These are phyloP conservation scores for Cephalotrichum gorgonifer DNA, from an alignment of 2,329 filamentous ascomycete species.

Conservation along the genomic window DNA sequence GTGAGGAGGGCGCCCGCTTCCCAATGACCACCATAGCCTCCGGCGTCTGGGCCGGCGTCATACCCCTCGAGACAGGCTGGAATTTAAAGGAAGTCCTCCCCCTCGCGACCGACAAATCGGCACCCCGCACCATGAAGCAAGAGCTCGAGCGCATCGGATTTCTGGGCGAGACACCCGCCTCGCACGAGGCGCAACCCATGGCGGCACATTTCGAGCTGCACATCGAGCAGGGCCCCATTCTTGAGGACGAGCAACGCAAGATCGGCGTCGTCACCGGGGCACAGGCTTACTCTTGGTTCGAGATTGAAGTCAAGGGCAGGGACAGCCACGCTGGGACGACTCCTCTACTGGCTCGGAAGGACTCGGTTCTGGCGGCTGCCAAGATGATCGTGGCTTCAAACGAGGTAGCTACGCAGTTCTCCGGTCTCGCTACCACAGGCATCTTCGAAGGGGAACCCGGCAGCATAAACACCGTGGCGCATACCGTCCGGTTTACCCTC, in stretches of 20 bases:
- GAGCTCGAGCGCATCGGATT: slow-evolving; percentile 64
- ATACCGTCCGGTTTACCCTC: no score
- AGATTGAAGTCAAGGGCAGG: slow-evolving; percentile 17
- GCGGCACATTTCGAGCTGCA: slow-evolving; percentile 76
- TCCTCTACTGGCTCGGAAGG: slow-evolving; percentile 18
- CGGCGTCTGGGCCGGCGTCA: slow-evolving; percentile 65
- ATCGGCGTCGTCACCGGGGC: slow-evolving; percentile 22
- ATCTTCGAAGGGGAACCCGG: slow-evolving; percentile 32
- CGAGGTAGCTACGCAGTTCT: slow-evolving; percentile 12
- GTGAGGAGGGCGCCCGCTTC: slow-evolving; percentile 74
- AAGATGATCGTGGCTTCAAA: slow-evolving; percentile 22
- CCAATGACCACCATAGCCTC: slow-evolving; percentile 65
- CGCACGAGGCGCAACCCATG: slow-evolving; percentile 35
- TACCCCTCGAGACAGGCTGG: slow-evolving; percentile 51
- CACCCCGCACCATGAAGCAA: slow-evolving; percentile 17
- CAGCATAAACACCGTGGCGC: slow-evolving; percentile 62
- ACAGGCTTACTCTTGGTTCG: slow-evolving; percentile 22
- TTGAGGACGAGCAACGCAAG: slow-evolving; percentile 37
- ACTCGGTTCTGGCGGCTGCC: slow-evolving; percentile 19
- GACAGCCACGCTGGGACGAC: slow-evolving; percentile 20
- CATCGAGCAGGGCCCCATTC: slow-evolving; percentile 72
- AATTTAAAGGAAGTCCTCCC: slow-evolving; percentile 45
- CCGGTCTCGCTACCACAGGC: slow-evolving; percentile 18
- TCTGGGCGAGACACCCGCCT: slow-evolving; percentile 36
- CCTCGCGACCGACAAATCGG: no score